Base-by-base conservation (phyloP, 495 filamentous ascomycete species). In the Viridothelium virens region DNA sequence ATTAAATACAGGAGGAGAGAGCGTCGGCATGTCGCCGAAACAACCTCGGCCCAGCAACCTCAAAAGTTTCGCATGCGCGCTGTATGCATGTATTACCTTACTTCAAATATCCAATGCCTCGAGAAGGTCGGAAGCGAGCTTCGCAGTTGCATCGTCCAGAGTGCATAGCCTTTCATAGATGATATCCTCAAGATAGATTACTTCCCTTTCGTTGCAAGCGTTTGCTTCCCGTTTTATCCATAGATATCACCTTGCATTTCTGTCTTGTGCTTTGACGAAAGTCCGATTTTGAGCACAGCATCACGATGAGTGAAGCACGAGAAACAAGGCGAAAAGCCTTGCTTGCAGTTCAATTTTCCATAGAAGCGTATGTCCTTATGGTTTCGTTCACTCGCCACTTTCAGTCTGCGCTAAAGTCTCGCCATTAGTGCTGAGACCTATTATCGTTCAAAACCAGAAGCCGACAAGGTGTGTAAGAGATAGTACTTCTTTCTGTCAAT, bases 281-380 rank as follows among this genome's bases (percentile, higher is more conserved):
- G 7, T 44, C 14, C 6, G 0, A 44, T 44, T 14, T 14, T 44
- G 1, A 14, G 6, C 25, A 25, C 25, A 25, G 1, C 7, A 44
- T 14, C 41, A 44, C 11, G 31, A 59, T 36, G 53, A 59, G 7
- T 6, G 53, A 59, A 34, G 18, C 11, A 59, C 11, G 7, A 59
- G 53, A 59, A 36, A 31, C 11, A 33, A 59, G 53, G 53, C 53
- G 53, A 59, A 59, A 59, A 59, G 53, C 53, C 53, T 36, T 59
- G 31, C 7, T 59, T 14, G 53, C 53, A 4, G 53, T 59, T 0
- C 53, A 14, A 36, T 59, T 59, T 10, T 59, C 53, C 25, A 59
- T 59, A 14, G 53, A 59, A 59, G 18, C 36, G 53, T 59, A 36
- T 9, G 53, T 59, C 31, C 18, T n/a, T 53, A 14, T 53, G 14